These are phyloP conservation scores for Septoria petroselini DNA, from an alignment of 2,329 filamentous ascomycete genomes.

Conservation along the genomic window DNA sequence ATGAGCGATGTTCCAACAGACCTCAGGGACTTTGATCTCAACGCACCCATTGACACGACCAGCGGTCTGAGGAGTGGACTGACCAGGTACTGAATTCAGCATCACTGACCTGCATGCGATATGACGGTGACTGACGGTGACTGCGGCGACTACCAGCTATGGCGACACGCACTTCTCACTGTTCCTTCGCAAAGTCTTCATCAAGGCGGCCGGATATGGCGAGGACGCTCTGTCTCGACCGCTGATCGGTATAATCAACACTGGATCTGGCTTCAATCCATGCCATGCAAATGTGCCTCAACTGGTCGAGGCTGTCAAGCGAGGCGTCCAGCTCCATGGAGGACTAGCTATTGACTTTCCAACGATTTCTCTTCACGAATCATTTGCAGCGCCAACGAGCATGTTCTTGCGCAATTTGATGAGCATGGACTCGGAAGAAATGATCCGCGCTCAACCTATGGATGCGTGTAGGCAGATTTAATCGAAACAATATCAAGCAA, in stretches of 20 bases:
- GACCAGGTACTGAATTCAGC: constrained; percentile 12
- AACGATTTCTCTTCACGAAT: constrained; percentile 69
- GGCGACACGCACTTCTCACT: constrained; percentile 73
- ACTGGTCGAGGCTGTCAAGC: constrained; percentile 66
- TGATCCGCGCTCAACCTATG: constrained; percentile 68
- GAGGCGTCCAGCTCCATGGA: constrained; percentile 64
- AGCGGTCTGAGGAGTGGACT: constrained; percentile 24
- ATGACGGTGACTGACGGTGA: constrained; percentile 55
- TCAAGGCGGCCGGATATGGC: constrained; percentile 71
- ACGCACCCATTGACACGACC: constrained; percentile 17
- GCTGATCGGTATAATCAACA: constrained; percentile 73
- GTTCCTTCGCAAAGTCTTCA: constrained; percentile 72
- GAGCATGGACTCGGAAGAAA: constrained; percentile 78
- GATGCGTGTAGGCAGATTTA: constrained; percentile 54
- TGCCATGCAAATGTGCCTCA: constrained; percentile 71
- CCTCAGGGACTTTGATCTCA: constrained; percentile 25
- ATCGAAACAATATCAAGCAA: not conserved
- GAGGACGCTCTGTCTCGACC: constrained; percentile 68
- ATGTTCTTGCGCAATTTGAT: constrained; percentile 74
- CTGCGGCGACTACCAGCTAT: constrained; percentile 51
- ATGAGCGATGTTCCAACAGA: not conserved
- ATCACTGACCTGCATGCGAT: constrained; percentile 46
- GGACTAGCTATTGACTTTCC: constrained; percentile 70
- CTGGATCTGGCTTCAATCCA: constrained; percentile 69
- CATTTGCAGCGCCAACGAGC: constrained; percentile 66